These are phyloP conservation scores for Candida freyschussii DNA, from an alignment of 1,139 yeast genomes.

Conservation along the genomic window DNA sequence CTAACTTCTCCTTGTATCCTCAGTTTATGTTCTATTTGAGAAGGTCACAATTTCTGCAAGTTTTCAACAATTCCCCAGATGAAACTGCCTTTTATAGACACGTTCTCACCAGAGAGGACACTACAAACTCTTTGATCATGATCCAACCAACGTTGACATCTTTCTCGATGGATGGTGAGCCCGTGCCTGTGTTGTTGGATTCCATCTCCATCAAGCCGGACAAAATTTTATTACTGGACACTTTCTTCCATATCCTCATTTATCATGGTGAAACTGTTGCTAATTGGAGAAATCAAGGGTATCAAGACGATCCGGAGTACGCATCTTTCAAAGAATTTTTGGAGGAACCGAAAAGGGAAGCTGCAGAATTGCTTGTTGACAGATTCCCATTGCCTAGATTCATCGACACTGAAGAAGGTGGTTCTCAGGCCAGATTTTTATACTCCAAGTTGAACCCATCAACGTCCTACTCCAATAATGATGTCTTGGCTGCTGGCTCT, in stretches of 20 bases:
- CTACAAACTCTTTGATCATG: slow-evolving; percentile 91
- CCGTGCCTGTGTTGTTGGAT: slow-evolving; percentile 91
- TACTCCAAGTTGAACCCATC: slow-evolving; percentile 93
- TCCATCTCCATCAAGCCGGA: slow-evolving; percentile 91
- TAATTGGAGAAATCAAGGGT: slow-evolving; percentile 94
- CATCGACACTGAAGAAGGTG: slow-evolving; percentile 95
- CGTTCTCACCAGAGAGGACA: slow-evolving; percentile 84
- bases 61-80: slow-evolving; percentile 96
- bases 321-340: slow-evolving; percentile 81
- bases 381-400: slow-evolving; percentile 97
- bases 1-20: slow-evolving; percentile 80
- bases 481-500: slow-evolving; percentile 44
- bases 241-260: slow-evolving; percentile 92
- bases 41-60: slow-evolving; percentile 94
- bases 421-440: slow-evolving; percentile 95
- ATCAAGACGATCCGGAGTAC: slow-evolving; percentile 87
- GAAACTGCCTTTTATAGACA: slow-evolving; percentile 98
- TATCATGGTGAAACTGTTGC: slow-evolving; percentile 95
- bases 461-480: slow-evolving; percentile 65
- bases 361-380: slow-evolving; percentile 84
- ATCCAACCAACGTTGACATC: slow-evolving; percentile 94
- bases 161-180: slow-evolving; percentile 60
- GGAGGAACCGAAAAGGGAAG: slow-evolving; percentile 89
- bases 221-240: slow-evolving; percentile 80
- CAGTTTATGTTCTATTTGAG: slow-evolving; percentile 95